A percentile compares a stretch with the other conserved stretches of the same genome.
phyloP scores from a whole-genome alignment of 176 grass and related monocot species.

The Aegilops umbellulata region DNA sequence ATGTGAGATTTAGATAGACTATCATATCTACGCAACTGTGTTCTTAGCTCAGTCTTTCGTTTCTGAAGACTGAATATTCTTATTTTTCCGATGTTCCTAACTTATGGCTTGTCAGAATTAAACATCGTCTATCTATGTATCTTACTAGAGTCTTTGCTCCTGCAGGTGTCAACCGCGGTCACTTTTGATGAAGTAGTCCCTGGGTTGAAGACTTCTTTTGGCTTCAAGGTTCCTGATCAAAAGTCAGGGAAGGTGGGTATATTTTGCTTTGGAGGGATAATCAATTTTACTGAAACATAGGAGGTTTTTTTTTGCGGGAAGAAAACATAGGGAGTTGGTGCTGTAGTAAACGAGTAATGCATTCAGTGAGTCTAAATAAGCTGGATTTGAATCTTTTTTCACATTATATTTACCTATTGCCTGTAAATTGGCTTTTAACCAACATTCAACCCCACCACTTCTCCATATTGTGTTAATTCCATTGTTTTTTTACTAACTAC shows the following conservation, averaged over 20 bases:
- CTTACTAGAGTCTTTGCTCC: slow-evolving; percentile 28
- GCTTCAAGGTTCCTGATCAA: slow-evolving; percentile 82
- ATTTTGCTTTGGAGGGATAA: not conserved
- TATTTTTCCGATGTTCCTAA: not conserved
- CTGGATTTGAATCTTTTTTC: not conserved
- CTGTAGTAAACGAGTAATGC: not conserved
- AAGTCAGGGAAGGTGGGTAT: slow-evolving; percentile 78
- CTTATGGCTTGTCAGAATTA: not conserved
- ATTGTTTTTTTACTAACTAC: not conserved
- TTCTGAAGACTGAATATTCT: not conserved
- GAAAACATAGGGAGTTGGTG: not conserved
- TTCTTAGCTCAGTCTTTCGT: not conserved
- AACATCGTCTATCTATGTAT: not conserved
- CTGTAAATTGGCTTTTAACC: not conserved
- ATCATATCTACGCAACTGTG: not conserved
- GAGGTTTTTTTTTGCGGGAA: too few relatives aligned
- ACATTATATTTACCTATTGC: not conserved
- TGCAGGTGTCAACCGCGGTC: slow-evolving; percentile 73
- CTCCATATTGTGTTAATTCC: not conserved
- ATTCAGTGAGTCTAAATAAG: not conserved
- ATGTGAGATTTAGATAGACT: slow-evolving; percentile 9
- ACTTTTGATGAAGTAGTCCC: slow-evolving; percentile 64
- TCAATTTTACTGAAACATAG: not conserved
- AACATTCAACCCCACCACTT: not conserved
- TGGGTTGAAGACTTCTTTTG: slow-evolving; percentile 75